Evolutionary conservation across 2,329 filamentous ascomycete species (phyloP).

Genomic region (Didymella pinodella): DNA sequence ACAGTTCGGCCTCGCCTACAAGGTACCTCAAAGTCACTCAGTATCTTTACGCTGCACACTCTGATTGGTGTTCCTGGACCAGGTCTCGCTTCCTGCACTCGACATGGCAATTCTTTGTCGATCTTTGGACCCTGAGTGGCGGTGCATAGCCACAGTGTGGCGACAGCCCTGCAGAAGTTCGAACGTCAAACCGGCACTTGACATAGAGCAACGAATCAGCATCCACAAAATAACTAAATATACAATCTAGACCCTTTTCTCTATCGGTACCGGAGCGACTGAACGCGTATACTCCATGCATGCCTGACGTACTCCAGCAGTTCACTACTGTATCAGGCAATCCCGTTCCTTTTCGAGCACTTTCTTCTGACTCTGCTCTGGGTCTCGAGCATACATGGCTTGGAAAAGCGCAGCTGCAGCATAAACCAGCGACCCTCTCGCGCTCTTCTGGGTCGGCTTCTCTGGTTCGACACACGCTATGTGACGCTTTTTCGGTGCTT

Average conservation of each 20-base stretch:
- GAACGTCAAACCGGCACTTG: neutral
- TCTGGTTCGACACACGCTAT: neutral
- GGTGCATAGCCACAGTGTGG: slow-evolving; percentile 22
- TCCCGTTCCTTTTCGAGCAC: slow-evolving; percentile 1
- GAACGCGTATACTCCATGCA: slow-evolving; percentile 13
- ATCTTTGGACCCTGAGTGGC: slow-evolving; percentile 28
- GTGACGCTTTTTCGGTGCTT: neutral
- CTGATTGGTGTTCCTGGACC: slow-evolving; percentile 42
- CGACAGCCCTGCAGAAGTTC: neutral
- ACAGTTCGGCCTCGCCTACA: slow-evolving; percentile 14
- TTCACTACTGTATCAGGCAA: slow-evolving; percentile 4
- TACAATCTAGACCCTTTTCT: slow-evolving; percentile 13
- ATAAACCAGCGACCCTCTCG: neutral
- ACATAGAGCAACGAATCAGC: slow-evolving; percentile 11
- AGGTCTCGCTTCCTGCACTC: slow-evolving; percentile 1
- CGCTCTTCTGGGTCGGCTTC: neutral
- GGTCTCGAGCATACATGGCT: neutral
- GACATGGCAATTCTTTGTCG: slow-evolving; percentile 19
- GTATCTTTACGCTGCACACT: neutral
- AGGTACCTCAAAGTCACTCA: neutral
- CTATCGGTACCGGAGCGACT: neutral
- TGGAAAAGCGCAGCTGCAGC: neutral
- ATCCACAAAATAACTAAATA: slow-evolving; percentile 3
- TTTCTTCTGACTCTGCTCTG: neutral
- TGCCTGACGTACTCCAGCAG: slow-evolving; percentile 16